Evolutionary conservation across 139 green algal species (phyloP), one percentile per base, ranked within the genome.

Genomic region (Picochlorum sp.): DNA sequence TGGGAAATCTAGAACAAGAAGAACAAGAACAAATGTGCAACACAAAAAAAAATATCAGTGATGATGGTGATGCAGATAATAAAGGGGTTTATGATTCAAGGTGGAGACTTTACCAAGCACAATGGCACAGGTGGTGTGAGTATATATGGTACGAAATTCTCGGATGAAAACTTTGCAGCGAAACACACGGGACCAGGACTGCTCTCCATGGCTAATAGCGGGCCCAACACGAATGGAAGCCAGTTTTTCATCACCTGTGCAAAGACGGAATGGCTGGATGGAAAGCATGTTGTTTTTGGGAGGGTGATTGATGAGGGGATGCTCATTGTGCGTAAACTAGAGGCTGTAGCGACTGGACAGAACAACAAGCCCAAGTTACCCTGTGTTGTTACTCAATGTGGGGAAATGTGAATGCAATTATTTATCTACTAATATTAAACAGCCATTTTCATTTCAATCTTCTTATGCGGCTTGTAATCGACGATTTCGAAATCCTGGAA

Each of bases 161-260:
- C 79, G 24, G 93, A 99, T 62, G 93, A 99, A 51, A 89, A 86
- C 55, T 99, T 99, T 60, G 77, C 75, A 25, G 91, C 20, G 8
- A 90, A 78, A 55, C 93, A 99, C 70, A 98, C 93, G 12, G 93
- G 93, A 10, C 81, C 91, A 3, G 93, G 93, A 5, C 68, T 99
- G 44, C 72, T 99, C 22, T 96, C 85, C 44, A 89, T 51, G 79
- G 86, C 84, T 5, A 94, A 94, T 74, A 83, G 68, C 54, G 87
- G 87, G 3, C 74, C 79, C 22, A 80, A 91, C 72, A 82, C 68
- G 25, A 95, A 95, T 65, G 87, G 87, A 16, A 91, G 87, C 64
- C 85, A 99, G 74, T 99, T 99, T 65, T 98, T 98, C 72, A 75
- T 99, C 32, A 97, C 93, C 7, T 94, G 83, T 59, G 85, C 80